Evolutionary conservation across 768 basidiomycete species (phyloP).

Genomic region (Suillus americanus): DNA sequence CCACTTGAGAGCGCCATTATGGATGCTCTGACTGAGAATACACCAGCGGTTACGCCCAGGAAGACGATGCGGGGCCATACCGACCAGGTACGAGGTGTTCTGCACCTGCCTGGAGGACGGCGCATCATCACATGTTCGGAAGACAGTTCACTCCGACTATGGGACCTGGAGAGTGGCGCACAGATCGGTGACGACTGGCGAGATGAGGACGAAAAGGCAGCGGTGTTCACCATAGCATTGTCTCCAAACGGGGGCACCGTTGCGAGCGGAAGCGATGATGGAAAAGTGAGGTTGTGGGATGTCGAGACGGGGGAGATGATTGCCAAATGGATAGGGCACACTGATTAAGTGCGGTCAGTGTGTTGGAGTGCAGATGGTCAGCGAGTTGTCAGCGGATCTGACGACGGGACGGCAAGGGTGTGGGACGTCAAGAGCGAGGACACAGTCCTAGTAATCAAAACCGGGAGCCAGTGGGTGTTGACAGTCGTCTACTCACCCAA

Average conservation of each 20-base stretch:
- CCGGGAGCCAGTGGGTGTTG: not conserved
- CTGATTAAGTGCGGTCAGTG: not conserved
- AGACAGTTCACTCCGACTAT: not conserved
- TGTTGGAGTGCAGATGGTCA: slow-evolving; percentile 9
- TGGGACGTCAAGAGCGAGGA: slow-evolving; percentile 25
- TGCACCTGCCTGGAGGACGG: not conserved
- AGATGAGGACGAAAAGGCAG: not conserved
- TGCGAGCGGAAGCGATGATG: slow-evolving; percentile 1
- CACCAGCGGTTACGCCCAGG: not conserved
- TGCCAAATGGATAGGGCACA: not conserved
- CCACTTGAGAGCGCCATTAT: not conserved
- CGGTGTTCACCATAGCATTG: not conserved
- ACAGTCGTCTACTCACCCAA: not conserved
- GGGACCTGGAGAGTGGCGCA: not conserved
- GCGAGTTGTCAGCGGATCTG: slow-evolving; percentile 12
- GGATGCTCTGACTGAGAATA: not conserved
- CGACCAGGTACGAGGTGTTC: not conserved
- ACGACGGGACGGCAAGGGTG: slow-evolving; percentile 11
- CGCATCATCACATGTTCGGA: not conserved
- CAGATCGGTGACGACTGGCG: not conserved
- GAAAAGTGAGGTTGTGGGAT: not conserved
- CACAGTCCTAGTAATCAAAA: not conserved
- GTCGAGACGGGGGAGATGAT: not conserved
- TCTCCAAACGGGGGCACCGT: not conserved
- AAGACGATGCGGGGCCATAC: not conserved